These are phyloP conservation scores for Coniochaeta ligniaria DNA, from an alignment of 2,329 filamentous ascomycete species.

Conservation along the genomic window DNA sequence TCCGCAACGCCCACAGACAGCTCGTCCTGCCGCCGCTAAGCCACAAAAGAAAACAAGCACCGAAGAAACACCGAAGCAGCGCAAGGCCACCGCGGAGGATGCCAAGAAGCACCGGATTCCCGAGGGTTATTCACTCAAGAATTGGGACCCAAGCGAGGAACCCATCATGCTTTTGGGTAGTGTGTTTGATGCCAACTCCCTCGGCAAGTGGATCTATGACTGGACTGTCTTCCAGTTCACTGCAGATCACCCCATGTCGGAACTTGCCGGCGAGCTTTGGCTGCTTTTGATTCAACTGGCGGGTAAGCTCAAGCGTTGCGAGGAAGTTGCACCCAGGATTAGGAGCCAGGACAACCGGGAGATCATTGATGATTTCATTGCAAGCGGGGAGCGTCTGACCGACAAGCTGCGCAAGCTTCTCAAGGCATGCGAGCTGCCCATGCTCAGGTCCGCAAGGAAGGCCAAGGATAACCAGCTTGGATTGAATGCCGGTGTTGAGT, in stretches of 20 bases:
- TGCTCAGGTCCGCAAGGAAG: slow-evolving; percentile 82
- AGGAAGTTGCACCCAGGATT: slow-evolving; percentile 68
- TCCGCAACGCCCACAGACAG: slow-evolving; percentile 46
- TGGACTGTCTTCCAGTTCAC: slow-evolving; percentile 94
- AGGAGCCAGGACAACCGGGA: slow-evolving; percentile 67
- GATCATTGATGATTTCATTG: slow-evolving; percentile 83
- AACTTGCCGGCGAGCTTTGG: slow-evolving; percentile 93
- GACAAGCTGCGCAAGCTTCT: slow-evolving; percentile 78
- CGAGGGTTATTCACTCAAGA: slow-evolving; percentile 87
- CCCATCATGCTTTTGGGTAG: slow-evolving; percentile 92
- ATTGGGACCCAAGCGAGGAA: slow-evolving; percentile 93
- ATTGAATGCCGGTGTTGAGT: slow-evolving; percentile 87
- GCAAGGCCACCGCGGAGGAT: slow-evolving; percentile 51
- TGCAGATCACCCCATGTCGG: slow-evolving; percentile 73
- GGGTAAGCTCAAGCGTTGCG: slow-evolving; percentile 86
- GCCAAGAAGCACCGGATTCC: slow-evolving; percentile 68
- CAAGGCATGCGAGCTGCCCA: slow-evolving; percentile 87
- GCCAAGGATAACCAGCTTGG: slow-evolving; percentile 69
- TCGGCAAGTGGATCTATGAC: slow-evolving; percentile 99
- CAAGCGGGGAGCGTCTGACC: slow-evolving; percentile 79
- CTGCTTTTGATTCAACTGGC: slow-evolving; percentile 87
- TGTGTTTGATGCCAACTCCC: slow-evolving; percentile 94
- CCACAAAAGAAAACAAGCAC: slow-evolving; percentile 34
- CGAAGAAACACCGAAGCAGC: slow-evolving; percentile 26
- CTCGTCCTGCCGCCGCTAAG: slow-evolving; percentile 34